These are phyloP conservation scores for Claviceps sp. DNA, from an alignment of 2,329 filamentous ascomycete genomes.

Conservation along the genomic window DNA sequence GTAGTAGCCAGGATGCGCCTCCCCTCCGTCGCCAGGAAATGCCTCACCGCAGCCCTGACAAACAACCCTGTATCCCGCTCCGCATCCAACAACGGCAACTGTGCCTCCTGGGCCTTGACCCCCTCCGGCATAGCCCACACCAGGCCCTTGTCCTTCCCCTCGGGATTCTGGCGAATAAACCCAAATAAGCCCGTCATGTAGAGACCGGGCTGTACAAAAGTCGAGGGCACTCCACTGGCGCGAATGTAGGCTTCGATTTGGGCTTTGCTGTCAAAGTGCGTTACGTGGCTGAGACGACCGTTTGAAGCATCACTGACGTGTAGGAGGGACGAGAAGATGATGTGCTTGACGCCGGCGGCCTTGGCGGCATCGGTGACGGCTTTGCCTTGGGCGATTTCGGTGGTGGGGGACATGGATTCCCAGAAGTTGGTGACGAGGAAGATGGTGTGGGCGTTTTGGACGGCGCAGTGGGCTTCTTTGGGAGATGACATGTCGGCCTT, in stretches of 20 bases:
- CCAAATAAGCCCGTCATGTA: slow-evolving; percentile 39
- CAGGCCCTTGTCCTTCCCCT: slow-evolving; percentile 15
- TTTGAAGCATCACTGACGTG: slow-evolving; percentile 23
- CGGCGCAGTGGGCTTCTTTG: slow-evolving; percentile 20
- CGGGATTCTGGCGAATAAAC: slow-evolving; percentile 14
- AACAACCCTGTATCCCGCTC: slow-evolving; percentile 26
- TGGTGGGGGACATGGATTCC: slow-evolving; percentile 19
- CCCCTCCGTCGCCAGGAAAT: slow-evolving; percentile 19
- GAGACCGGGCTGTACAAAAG: slow-evolving; percentile 37
- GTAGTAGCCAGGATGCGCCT: slow-evolving; percentile 23
- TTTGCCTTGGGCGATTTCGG: slow-evolving; percentile 29
- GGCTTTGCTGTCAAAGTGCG: slow-evolving; percentile 44
- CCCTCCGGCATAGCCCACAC: slow-evolving; percentile 14
- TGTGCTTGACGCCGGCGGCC: slow-evolving; percentile 28
- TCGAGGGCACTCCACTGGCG: slow-evolving; percentile 29
- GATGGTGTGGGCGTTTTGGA: slow-evolving; percentile 29
- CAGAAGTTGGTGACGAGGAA: slow-evolving; percentile 28
- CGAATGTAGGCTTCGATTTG: slow-evolving; percentile 44
- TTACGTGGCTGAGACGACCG: slow-evolving; percentile 24
- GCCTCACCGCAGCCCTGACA: slow-evolving; percentile 20
- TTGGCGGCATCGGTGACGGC: slow-evolving; percentile 31
- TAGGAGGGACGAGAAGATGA: slow-evolving; percentile 33
- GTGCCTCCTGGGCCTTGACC: slow-evolving; percentile 16
- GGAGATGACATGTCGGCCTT: slow-evolving; percentile 28
- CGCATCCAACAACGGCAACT: slow-evolving; percentile 25